A percentile compares a stretch with the other conserved stretches of the same genome.
Evolutionary conservation across 192 early-diverging fungal species (phyloP).

Genomic region (Backusella tuberculispora): DNA sequence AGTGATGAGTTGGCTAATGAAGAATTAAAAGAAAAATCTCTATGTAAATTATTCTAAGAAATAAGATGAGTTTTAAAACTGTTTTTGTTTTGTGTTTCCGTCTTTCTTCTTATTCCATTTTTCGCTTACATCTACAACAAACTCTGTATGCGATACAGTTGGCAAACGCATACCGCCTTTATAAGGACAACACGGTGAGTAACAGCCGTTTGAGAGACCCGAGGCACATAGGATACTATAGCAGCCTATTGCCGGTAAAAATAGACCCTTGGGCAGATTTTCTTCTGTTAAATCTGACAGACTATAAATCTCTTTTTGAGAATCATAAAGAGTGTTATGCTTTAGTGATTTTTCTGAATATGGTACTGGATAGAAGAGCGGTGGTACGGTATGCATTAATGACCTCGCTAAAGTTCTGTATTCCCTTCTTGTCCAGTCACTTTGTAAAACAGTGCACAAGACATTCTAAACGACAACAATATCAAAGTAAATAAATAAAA

Average conservation of each 20-base stretch:
- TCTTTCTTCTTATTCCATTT: not conserved
- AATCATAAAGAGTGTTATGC: conserved; percentile 36
- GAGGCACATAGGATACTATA: conserved; percentile 27
- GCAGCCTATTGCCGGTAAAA: conserved; percentile 23
- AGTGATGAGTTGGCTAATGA: conserved; percentile 38
- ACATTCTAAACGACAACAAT: conserved; percentile 11
- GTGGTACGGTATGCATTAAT: conserved; percentile 30
- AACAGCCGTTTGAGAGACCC: conserved; percentile 3
- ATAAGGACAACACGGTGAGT: conserved; percentile 38
- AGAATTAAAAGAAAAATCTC: not conserved
- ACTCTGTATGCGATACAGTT: not conserved
- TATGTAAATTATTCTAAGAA: conserved; percentile 1
- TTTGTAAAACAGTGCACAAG: not conserved
- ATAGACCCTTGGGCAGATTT: conserved; percentile 27
- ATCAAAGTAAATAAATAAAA: conserved; percentile 20
- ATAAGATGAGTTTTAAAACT: not conserved
- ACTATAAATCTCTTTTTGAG: conserved; percentile 35
- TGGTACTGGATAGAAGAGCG: conserved; percentile 27
- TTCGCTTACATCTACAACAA: not conserved
- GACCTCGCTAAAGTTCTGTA: conserved; percentile 26
- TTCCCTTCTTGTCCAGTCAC: conserved; percentile 14
- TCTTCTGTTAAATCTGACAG: conserved; percentile 11
- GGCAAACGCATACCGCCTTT: not conserved
- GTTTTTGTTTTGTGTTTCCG: not conserved
- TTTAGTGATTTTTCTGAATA: conserved; percentile 38